A percentile compares a stretch with the other conserved stretches of the same genome.
Conservation (phyloP, 164 flowering plant species). For the Magnolia kwangsiensis region DNA sequence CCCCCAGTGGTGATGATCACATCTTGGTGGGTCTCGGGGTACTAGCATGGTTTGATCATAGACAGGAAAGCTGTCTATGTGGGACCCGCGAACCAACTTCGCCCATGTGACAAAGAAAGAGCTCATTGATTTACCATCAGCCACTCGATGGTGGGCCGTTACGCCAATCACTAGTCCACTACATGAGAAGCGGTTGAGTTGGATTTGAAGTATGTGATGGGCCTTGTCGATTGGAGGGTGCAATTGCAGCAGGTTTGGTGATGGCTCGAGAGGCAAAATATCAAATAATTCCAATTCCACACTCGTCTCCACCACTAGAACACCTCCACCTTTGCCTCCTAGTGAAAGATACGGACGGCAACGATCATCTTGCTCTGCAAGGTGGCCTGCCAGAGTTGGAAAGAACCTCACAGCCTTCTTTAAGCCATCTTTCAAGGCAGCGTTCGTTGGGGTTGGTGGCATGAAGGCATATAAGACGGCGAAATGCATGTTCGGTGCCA, state of each 20-base stretch:
- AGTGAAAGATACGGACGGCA: too few relatives aligned
- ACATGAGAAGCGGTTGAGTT: conserved; percentile 4
- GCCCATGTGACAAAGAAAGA: conserved; percentile 3
- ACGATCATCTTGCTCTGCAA: too few relatives aligned
- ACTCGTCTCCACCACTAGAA: too few relatives aligned
- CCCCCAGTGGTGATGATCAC: too few relatives aligned
- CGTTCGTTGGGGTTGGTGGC: too few relatives aligned
- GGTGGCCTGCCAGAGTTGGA: too few relatives aligned
- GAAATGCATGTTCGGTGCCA: too few relatives aligned
- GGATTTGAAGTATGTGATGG: neutral
- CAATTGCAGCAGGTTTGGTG: neutral
- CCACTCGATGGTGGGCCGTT: neutral
- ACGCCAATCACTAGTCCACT: neutral
- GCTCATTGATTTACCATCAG: conserved; percentile 5
- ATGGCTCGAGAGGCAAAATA: conserved; percentile 1
- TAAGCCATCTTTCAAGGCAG: too few relatives aligned
- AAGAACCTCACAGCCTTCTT: too few relatives aligned
- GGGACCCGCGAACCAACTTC: neutral
- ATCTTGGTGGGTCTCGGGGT: too few relatives aligned
- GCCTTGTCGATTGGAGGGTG: neutral
- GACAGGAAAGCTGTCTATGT: neutral
- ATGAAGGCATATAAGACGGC: too few relatives aligned
- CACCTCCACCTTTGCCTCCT: too few relatives aligned
- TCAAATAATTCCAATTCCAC: neutral
- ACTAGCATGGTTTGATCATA: neutral